Evolutionary conservation across 2,329 filamentous ascomycete genomes (phyloP).

Genomic region (Colletotrichum sp.): DNA sequence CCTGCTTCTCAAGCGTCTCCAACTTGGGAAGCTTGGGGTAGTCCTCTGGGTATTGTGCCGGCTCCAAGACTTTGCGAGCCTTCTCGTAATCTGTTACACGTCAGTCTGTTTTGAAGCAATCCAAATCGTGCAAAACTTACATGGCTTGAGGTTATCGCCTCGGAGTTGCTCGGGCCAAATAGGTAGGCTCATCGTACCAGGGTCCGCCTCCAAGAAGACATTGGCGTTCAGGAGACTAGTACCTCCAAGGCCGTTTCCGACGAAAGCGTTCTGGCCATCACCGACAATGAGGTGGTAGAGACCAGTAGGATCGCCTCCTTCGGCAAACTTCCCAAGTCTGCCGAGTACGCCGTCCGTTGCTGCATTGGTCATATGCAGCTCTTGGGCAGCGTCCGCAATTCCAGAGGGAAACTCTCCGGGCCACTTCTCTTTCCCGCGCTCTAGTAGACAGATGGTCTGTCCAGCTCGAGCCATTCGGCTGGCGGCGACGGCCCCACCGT

Average conservation of each 20-base stretch:
- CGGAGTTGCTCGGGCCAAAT: conserved; percentile 65
- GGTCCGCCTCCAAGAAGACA: conserved; percentile 66
- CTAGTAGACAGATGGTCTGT: conserved; percentile 46
- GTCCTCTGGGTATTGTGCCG: conserved; percentile 59
- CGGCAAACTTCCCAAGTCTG: conserved; percentile 33
- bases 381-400: conserved; percentile 32
- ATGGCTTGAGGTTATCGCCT: conserved; percentile 48
- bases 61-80: conserved; percentile 62
- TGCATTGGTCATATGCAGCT: conserved; percentile 37
- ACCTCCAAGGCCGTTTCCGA: conserved; percentile 59
- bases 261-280: conserved; percentile 49
- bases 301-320: conserved; percentile 39
- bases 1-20: conserved; percentile 61
- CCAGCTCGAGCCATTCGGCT: conserved; percentile 45
- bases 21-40: conserved; percentile 65
- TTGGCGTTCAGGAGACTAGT: conserved; percentile 72
- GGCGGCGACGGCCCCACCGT: conserved; percentile 54
- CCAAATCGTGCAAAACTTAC: conserved; percentile 39
- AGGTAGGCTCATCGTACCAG: conserved; percentile 54
- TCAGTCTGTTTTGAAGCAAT: not conserved
- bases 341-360: conserved; percentile 33
- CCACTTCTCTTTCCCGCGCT: conserved; percentile 50
- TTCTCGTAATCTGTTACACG: conserved; percentile 56
- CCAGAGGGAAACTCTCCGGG: conserved; percentile 47
- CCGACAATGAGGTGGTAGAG: conserved; percentile 50